Evolutionary conservation across 139 green algal genomes (phyloP), one percentile per base, ranked within the genome.

Genomic region (Ostreobium quekettii): DNA sequence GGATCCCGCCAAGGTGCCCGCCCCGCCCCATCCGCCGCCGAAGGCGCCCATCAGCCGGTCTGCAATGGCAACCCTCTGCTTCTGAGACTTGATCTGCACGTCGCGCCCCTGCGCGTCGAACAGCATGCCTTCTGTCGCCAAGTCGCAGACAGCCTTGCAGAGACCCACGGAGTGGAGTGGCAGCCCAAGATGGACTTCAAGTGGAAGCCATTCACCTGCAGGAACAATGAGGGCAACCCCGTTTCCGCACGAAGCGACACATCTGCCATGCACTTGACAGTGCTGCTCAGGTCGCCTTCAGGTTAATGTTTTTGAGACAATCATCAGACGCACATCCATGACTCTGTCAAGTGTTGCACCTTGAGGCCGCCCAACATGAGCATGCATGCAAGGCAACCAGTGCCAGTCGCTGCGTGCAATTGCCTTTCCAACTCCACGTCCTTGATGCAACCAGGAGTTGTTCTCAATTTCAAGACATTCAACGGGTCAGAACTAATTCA

Each of bases 151-250:
- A 4, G 74, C 67, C 33, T 64, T 59, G 73, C 89, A 96, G 39
- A 95, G 79, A 8, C 46, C 28, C 47, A 79, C 73, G 60, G 80
- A 78, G 47, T 82, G 71, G 46, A 95, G 80, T 6, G 89, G 89
- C 38, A 96, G 59, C 22, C 89, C 89, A 48, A 95, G 72, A 46
- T 77, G 67, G 2, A 92, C 48, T 1, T 68, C 64, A 65, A 95
- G 73, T 0, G 89, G 89, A 64, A 91, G 30, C 89, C 89, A 95
- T 15, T 11, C 22, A 63, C 8, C 26, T 15, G 46, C 15, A 26
- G 46, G 46, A 53, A 19, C n/a, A n/a, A n/a, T n/a, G n/a, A n/a
- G n/a, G n/a, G n/a, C n/a, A n/a, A n/a, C n/a, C n/a, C n/a, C n/a
- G n/a, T n/a, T n/a, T n/a, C n/a, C n/a, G n/a, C n/a, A n/a, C n/a